Conservation (phyloP, 1,139 yeast species). For the Dujonia santamariae region DNA sequence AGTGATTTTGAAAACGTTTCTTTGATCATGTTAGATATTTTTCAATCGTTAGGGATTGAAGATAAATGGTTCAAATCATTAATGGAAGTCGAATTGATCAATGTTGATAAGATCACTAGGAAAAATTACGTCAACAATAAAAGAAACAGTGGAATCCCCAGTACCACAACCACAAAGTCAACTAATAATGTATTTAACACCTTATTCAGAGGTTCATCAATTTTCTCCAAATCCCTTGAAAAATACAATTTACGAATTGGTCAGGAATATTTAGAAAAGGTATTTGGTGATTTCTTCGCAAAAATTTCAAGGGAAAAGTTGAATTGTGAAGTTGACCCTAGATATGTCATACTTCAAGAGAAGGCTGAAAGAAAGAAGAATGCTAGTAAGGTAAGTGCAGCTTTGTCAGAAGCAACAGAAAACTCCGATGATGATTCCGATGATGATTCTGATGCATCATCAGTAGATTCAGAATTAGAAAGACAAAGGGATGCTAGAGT, state of each 20-base stretch:
- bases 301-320: slow-evolving; percentile 49
- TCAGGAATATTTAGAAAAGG: slow-evolving; percentile 68
- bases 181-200: slow-evolving; percentile 60
- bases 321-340: slow-evolving; percentile 75
- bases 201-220: slow-evolving; percentile 79
- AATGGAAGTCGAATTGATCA: slow-evolving; percentile 60
- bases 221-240: slow-evolving; percentile 79
- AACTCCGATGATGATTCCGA: slow-evolving; percentile 20
- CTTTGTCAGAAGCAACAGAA: slow-evolving; percentile 17
- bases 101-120: slow-evolving; percentile 44
- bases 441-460: slow-evolving; percentile 20
- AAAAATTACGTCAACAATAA: slow-evolving; percentile 32
- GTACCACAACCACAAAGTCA: slow-evolving; percentile 16
- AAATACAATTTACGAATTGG: slow-evolving; percentile 75
- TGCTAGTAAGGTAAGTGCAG: slow-evolving; percentile 2
- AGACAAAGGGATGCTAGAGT: slow-evolving; percentile 23
- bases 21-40: slow-evolving; percentile 57
- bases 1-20: slow-evolving; percentile 55
- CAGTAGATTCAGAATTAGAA: slow-evolving; percentile 34
- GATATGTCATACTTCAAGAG: slow-evolving; percentile 44
- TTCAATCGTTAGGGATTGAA: slow-evolving; percentile 61
- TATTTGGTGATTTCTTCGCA: slow-evolving; percentile 67
- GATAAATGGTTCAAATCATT: slow-evolving; percentile 67
- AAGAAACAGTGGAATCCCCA: slow-evolving; percentile 15
- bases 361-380: slow-evolving; percentile 25